Percentiles rank a stretch among this genome's conserved stretches.
Evolutionary conservation across 2,329 filamentous ascomycete genomes (phyloP).

Genomic region (Exophiala dermatitidis): DNA sequence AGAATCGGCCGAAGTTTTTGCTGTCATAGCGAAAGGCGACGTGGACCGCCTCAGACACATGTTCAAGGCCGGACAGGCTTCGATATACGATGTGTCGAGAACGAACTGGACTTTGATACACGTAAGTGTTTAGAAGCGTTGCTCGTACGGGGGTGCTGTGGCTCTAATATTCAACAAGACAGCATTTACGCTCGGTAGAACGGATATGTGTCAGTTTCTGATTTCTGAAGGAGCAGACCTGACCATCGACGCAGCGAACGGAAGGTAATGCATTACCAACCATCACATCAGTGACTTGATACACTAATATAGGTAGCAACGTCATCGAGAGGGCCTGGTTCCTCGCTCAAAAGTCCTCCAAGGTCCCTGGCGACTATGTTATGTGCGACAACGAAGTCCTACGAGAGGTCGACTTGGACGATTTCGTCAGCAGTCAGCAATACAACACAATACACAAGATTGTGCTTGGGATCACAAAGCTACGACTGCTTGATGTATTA

Average conservation of each 20-base stretch:
- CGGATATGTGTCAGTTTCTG: neutral
- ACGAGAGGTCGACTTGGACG: constrained; percentile 3
- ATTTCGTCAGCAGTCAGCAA: constrained; percentile 5
- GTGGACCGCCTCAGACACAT: neutral
- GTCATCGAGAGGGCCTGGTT: constrained; percentile 10
- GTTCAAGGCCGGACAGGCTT: constrained; percentile 1
- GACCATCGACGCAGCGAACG: constrained; percentile 4
- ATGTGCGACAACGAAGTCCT: constrained; percentile 3
- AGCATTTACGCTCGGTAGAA: constrained; percentile 5
- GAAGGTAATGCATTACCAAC: neutral
- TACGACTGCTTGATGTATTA: neutral
- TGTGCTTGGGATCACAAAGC: constrained; percentile 2
- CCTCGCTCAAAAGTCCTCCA: neutral
- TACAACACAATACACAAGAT: constrained; percentile 8
- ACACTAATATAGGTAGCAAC: neutral
- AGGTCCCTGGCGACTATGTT: neutral
- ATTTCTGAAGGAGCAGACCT: constrained; percentile 5
- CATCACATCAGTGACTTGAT: neutral
- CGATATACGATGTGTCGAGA: constrained; percentile 4
- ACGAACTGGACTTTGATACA: constrained; percentile 1
- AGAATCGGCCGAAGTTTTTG: constrained; percentile 4
- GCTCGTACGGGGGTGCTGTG: neutral
- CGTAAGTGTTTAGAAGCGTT: neutral
- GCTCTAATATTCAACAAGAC: neutral
- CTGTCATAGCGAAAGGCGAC: constrained; percentile 1